Evolutionary conservation across 176 grass and related monocot genomes (phyloP), one percentile per base, ranked within the genome.

Genomic region (Eragrostis curvula): DNA sequence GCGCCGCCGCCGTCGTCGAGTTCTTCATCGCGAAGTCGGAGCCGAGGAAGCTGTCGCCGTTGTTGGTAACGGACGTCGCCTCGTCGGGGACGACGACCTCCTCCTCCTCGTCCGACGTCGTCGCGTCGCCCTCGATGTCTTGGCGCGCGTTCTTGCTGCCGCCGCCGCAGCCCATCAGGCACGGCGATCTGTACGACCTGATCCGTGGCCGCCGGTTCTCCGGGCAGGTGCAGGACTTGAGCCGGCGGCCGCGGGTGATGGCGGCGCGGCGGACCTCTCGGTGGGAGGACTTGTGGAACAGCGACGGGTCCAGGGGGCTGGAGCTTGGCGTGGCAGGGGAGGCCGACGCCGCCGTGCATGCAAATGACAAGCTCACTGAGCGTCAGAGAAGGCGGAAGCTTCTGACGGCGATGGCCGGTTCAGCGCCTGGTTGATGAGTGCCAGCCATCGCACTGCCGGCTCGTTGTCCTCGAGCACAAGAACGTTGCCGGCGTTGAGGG

Each of bases 401-500:
- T 27, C 74, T 21, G 72, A 77, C 15, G 81, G 74, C 8, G 68
- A 68, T 28, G 79, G 68, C 66, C 88, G 68, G 75, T 98, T 98
- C 80, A 98, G 74, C 20, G 92, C 96, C 90, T 93, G 82, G 86
- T 95, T 91, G 65, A 95, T 98, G 60, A 98, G 75, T 24, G 86
- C 70, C 16, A 98, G 92, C 96, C 96, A 98, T 80, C 83, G 88
- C 41, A 89, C 81, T 24, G 96, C 96, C 27, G 92, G 92, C 86
- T 93, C 90, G 50, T 91, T 95, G 81, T 98, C 96, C 86, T 98
- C 96, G 80, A 88, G 84, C 25, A 98, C 92, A 20, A 98, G 88
- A 18, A 98, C 96, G 84, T 94, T 98, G 66, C 96, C 96, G 25
- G 92, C 92, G 82, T 95, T 98, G 44, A 98, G 82, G 55, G 96